phyloP scores from a whole-genome alignment of 306 rosid species.

The Ormosia emarginata region DNA sequence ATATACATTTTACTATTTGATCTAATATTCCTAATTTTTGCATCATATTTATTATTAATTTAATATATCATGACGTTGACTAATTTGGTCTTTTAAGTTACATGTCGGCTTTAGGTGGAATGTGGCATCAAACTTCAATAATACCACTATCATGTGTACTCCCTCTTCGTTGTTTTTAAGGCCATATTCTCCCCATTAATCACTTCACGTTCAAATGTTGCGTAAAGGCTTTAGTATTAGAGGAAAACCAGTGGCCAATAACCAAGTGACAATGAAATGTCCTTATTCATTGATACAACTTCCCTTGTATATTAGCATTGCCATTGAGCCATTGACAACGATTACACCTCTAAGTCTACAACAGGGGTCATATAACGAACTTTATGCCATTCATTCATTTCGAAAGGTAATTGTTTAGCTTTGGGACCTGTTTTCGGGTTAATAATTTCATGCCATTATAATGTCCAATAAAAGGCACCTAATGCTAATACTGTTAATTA shows the following conservation, averaged over 20 bases:
- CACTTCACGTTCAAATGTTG: constrained; percentile 14
- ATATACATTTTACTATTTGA: neutral
- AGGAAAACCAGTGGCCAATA: neutral
- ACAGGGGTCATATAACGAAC: neutral
- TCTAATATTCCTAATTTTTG: neutral
- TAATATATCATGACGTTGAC: neutral
- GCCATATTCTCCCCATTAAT: neutral
- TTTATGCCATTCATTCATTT: neutral
- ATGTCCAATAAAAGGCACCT: neutral
- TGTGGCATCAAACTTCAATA: constrained; percentile 5
- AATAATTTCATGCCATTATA: neutral
- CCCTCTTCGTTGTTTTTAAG: neutral
- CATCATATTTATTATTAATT: neutral
- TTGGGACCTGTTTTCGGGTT: neutral
- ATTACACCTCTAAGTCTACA: neutral
- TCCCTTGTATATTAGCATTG: neutral
- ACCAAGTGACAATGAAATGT: neutral
- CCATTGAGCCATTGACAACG: neutral
- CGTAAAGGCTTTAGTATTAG: neutral
- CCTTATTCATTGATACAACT: neutral
- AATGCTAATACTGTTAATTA: neutral
- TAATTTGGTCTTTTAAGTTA: neutral
- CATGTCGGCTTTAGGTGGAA: constrained; percentile 3
- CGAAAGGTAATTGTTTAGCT: neutral
- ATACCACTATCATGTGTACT: neutral